Percentiles rank a stretch among this genome's conserved stretches.
These are phyloP conservation scores for Colletotrichum horii DNA, from an alignment of 2,329 filamentous ascomycete genomes.

Conservation along the genomic window DNA sequence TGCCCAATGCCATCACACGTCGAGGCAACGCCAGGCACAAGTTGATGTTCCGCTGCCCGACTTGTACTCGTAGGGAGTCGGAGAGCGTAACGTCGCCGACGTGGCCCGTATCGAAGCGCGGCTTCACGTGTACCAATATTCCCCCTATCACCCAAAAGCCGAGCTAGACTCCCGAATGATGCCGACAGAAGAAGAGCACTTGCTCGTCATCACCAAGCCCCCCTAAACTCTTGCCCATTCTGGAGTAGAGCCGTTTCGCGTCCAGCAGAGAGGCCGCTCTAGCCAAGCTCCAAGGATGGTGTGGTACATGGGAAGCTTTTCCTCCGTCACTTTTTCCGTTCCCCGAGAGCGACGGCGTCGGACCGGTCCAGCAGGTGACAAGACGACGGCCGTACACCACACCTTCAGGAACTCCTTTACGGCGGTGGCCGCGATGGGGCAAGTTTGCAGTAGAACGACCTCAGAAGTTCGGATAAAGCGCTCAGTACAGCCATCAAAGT, in stretches of 20 bases:
- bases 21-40: not conserved
- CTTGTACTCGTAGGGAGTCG: not conserved
- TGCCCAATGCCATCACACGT: not conserved
- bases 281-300: not conserved
- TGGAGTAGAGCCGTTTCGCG: not conserved
- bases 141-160: not conserved
- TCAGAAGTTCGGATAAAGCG: not conserved
- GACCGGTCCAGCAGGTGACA: not conserved
- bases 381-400: not conserved
- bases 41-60: not conserved
- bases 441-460: not conserved
- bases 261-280: not conserved
- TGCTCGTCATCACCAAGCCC: not conserved
- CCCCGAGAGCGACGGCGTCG: not conserved
- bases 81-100: not conserved
- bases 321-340: not conserved
- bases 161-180: not conserved
- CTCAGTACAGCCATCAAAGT: not conserved
- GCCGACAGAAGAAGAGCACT: not conserved
- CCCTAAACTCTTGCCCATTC: not conserved
- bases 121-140: not conserved
- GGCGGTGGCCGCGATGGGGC: not conserved
- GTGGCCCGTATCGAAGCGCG: not conserved
- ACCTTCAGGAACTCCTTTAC: not conserved
- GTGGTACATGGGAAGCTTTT: not conserved